phyloP scores from a whole-genome alignment of 257 asterid genomes.

The Primulina eburnea region DNA sequence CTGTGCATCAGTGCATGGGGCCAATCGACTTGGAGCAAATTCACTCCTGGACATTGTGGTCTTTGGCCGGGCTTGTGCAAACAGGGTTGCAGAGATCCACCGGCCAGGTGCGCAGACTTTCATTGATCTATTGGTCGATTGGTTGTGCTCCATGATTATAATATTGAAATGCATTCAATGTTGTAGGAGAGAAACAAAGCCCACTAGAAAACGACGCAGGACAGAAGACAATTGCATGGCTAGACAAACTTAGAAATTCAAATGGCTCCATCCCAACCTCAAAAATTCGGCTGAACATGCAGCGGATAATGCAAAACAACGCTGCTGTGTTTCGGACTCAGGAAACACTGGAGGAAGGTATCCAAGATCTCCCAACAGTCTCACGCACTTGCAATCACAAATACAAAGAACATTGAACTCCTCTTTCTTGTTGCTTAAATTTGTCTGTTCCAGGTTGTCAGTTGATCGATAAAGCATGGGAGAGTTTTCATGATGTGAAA shows the following conservation, averaged over 20 bases:
- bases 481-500: conserved; percentile 83
- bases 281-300: conserved; percentile 87
- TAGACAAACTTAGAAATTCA: conserved; percentile 91
- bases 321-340: conserved; percentile 99
- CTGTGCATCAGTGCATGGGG: conserved; percentile 98
- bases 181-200: conserved; percentile 75
- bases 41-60: conserved; percentile 98
- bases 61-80: conserved; percentile 97
- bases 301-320: conserved; percentile 90
- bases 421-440: conserved; percentile 5
- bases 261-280: conserved; percentile 93
- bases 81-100: conserved; percentile 86
- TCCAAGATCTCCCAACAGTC: conserved; percentile 5
- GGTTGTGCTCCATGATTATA: conserved; percentile 9
- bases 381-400: not conserved
- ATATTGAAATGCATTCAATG: conserved; percentile 25
- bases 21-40: conserved; percentile 98
- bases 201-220: conserved; percentile 88
- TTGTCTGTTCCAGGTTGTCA: conserved; percentile 62
- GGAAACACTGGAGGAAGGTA: conserved; percentile 97
- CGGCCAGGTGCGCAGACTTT: conserved; percentile 55
- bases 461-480: conserved; percentile 90
- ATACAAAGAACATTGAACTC: conserved; percentile 6
- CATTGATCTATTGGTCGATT: not conserved
- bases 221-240: conserved; percentile 86